Evolutionary conservation across 2,329 filamentous ascomycete species (phyloP), one percentile per base, ranked within the genome.

Genomic region (Elsinoe perseae): DNA sequence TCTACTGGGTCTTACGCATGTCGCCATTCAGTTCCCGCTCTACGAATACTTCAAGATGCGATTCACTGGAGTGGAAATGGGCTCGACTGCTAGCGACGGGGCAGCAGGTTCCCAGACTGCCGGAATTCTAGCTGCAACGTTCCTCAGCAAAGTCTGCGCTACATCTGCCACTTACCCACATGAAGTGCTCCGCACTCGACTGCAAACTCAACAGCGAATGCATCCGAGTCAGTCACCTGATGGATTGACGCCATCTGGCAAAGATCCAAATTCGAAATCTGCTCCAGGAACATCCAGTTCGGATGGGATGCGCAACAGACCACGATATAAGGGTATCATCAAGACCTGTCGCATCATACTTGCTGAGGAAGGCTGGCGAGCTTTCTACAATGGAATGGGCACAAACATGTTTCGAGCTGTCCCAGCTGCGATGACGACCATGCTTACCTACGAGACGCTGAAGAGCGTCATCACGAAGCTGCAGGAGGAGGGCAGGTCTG

Each of bases 371-470:
- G 93, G 93, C 5, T 96, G 92, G 91, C 80, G 87, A 60, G 92
- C 92, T 2, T 97, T 98, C 65, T 98, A 98, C 69, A 92, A 91
- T 21, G 93, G 93, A 32, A 89, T 98, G 78, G 93, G 93, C 34
- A 95, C 92, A 50, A 98, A 98, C 73, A 88, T 98, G 83, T 89
- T 97, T 77, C 82, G 93, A 57, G 93, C 93, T 6, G 86, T 98
- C 10, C 93, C 93, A 28, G 90, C 93, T 20, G 92, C 93, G 18
- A 95, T 95, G 66, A 95, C 95, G 23, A 98, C 93, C 2, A 95
- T 98, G 86, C 78, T 97, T 68, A 97, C 92, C 10, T 98, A 95
- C 68, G 93, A 98, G 73, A 93, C 86, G 62, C 69, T 86, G 58
- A 77, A 78, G 62, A 78, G 79, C 58, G 68, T 73, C 14, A 75